Evolutionary conservation across 495 filamentous ascomycete genomes (phyloP).

Genomic region (Penicillium cosmopolitanum): DNA sequence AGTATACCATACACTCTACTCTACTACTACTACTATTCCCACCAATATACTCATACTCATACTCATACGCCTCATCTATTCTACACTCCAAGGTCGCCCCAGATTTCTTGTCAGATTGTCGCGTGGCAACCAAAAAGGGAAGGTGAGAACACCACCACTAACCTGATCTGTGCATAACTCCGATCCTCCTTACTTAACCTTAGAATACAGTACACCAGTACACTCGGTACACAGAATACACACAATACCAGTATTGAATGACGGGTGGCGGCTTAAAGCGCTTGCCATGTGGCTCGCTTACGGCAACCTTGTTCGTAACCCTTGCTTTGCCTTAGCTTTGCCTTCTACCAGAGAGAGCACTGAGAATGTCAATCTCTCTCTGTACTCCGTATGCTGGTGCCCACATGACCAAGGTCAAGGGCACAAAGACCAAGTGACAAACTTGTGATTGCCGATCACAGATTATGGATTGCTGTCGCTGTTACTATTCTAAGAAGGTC

Average conservation of each 20-base stretch:
- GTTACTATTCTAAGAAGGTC: constrained; percentile 7
- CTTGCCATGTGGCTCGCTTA: constrained; percentile 29
- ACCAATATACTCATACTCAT: neutral
- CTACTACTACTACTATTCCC: neutral
- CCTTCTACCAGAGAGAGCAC: too few species aligned
- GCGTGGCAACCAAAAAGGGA: constrained; percentile 20
- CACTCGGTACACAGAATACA: neutral
- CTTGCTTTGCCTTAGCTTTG: neutral
- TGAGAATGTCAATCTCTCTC: too few species aligned
- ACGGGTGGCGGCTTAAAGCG: constrained; percentile 27
- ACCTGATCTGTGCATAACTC: constrained; percentile 18
- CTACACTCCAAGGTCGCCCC: too few species aligned
- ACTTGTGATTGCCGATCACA: neutral
- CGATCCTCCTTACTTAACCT: constrained; percentile 9
- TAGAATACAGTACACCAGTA: constrained; percentile 7
- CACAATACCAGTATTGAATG: neutral
- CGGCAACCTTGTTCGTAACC: constrained; percentile 19
- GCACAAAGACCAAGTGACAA: too few species aligned
- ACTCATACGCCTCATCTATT: too few species aligned
- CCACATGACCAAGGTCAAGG: too few species aligned
- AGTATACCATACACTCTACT: too few species aligned
- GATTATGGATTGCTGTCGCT: too few species aligned
- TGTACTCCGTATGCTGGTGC: too few species aligned
- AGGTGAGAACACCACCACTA: constrained; percentile 24
- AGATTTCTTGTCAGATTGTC: neutral